Evolutionary conservation across 345 rosid genomes (phyloP).

Genomic region (Bretschneidera sinensis): DNA sequence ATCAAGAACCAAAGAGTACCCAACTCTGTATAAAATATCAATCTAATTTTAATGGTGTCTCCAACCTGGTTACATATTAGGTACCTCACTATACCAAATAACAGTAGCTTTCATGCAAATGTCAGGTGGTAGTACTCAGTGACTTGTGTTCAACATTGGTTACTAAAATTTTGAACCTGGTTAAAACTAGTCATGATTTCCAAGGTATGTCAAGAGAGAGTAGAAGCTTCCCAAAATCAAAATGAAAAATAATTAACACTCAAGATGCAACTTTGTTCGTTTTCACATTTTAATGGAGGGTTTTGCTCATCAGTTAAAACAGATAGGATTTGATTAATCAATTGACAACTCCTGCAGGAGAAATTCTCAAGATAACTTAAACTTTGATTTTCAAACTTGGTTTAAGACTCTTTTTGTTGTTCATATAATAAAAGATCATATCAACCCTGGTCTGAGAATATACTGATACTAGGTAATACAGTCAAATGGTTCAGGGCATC

Average conservation of each 20-base stretch:
- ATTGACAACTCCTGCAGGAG: not conserved
- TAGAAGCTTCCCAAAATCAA: too few species aligned
- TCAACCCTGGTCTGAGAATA: too few species aligned
- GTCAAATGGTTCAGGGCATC: not conserved
- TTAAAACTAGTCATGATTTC: too few species aligned
- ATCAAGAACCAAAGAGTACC: not conserved
- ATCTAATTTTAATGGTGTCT: not conserved
- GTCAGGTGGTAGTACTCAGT: too few species aligned
- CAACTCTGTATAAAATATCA: not conserved
- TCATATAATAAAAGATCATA: too few species aligned
- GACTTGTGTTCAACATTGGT: not conserved
- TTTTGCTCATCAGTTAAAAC: not conserved
- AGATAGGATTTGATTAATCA: not conserved
- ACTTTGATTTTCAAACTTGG: too few species aligned
- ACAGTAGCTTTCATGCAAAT: too few species aligned
- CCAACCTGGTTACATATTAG: not conserved
- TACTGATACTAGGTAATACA: not conserved
- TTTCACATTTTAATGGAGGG: too few species aligned
- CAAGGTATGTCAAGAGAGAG: not conserved
- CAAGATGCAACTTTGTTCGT: too few species aligned
- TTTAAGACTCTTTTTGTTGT: too few species aligned
- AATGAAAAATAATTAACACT: not conserved
- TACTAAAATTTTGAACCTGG: not conserved
- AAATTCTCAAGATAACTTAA: not conserved
- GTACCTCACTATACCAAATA: too few species aligned